These are phyloP conservation scores for Rhynchospora breviuscula DNA, from an alignment of 176 grass and related monocot genomes.

Conservation along the genomic window DNA sequence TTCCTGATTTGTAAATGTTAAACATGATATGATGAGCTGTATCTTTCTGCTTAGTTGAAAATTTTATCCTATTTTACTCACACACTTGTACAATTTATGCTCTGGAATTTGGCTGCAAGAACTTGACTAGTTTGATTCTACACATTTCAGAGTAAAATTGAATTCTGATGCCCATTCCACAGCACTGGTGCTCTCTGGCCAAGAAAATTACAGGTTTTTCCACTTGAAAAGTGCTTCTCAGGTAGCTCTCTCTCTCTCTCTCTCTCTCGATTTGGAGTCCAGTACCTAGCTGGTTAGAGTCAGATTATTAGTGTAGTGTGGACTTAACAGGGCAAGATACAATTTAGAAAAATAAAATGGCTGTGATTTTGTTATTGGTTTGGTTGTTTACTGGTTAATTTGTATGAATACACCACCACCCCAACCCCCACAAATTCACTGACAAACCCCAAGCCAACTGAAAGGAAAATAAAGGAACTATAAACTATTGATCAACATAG, in stretches of 20 bases:
- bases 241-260: slow-evolving; percentile 30
- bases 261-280: neutral
- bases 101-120: slow-evolving; percentile 3
- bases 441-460: neutral
- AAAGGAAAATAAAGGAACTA: neutral
- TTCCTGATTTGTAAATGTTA: neutral
- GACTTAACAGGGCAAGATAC: neutral
- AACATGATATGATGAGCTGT: neutral
- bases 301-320: neutral
- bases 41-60: neutral
- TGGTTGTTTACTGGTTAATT: neutral
- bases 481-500: neutral
- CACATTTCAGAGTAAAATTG: slow-evolving; percentile 41
- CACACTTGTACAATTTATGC: neutral
- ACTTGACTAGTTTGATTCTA: slow-evolving; percentile 17
- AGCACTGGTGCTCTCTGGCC: slow-evolving; percentile 20
- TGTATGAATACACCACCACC: neutral
- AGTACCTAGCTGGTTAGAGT: neutral
- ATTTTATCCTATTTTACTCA: neutral
- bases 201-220: slow-evolving; percentile 48
- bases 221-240: slow-evolving; percentile 75
- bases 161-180: slow-evolving; percentile 12
- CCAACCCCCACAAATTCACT: too few species aligned
- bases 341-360: neutral
- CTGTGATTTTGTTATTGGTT: neutral